Evolutionary conservation across 225 moss, liverwort and hornwort genomes (phyloP), one percentile per base, ranked within the genome.

Genomic region (Thuidium tamariscinum): DNA sequence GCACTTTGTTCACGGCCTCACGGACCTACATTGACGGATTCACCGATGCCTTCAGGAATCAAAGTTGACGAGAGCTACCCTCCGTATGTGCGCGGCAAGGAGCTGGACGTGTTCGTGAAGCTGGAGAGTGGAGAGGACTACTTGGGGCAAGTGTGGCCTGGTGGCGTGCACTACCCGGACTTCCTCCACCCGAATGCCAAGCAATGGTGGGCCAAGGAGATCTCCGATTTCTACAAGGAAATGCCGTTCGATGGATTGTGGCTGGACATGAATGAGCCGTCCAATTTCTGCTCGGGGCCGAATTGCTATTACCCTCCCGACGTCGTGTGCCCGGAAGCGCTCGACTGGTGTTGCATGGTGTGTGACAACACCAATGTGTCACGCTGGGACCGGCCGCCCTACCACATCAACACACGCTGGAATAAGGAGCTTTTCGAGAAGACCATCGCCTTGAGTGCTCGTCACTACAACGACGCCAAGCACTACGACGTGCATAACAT

Each of bases 181-280:
- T 97, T 93, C 75, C 78, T 96, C 20, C 93, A 94, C 68, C 96
- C 96, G 15, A 92, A 93, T 5, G 92, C 95, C 37, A 81, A 82
- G 49, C 68, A 91, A 19, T 94, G 88, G 87, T 97, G 96, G 97
- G 83, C 92, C 29, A 81, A 74, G 63, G 95, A 97, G 84, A 90
- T 97, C 29, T 82, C 91, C 11, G 87, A 91, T 4, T 96, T 96
- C 77, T 88, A 94, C 88, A 39, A 92, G 82, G 34, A 89, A 48
- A 83, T 95, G 32, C 95, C 91, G 5, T 97, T 97, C 39, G 97
- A 96, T 26, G 97, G 97, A 49, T 79, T 97, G 11, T 97, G 97
- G 97, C 89, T 94, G 79, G 96, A 97, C 90, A 97, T 97, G 97
- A 97, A 97, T 74, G 97, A 97, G 93, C 92, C 97, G 19, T 93